Evolutionary conservation across 495 filamentous ascomycete genomes (phyloP), one percentile per base, ranked within the genome.

Genomic region (Penicillium dipodomyicola): DNA sequence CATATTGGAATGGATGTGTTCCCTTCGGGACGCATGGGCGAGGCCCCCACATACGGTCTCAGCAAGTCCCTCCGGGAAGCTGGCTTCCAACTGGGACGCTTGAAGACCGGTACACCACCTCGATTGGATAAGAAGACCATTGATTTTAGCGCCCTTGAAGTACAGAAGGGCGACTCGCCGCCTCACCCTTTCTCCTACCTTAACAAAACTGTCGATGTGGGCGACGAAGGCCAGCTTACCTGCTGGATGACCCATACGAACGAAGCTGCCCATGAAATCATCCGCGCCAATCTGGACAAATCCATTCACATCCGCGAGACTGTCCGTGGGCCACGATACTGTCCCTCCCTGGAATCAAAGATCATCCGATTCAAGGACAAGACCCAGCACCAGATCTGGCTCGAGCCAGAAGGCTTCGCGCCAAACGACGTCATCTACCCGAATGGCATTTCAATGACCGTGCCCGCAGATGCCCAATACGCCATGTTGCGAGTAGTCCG

Each of bases 51-150:
- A 2, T 91, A 91, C 60, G 93, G 95, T 1, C 79, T 98, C 39
- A 96, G 91, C 77, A 96, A 93, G 66, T 96, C 91, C 14, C 79
- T 98, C 35, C 82, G 80, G 54, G 87, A 93, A 33, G 92, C 94
- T 19, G 94, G 95, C 8, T 98, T 98, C 72, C 81, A 90, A 63
- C 76, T 98, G 25, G 94, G 94, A 15, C 83, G 94, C 40, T 73
- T 98, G 55, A 98, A 98, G 77, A 98, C 94, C 2, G 94, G 94
- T 42, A 98, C 94, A 0, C 94, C 94, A 2, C 94, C 94, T 4
- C 84, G 94, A 10, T 74, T 98, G 43, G 90, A 91, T 61, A 85
- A 81, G 57, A 84, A 84, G 52, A 89, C 89, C 27, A 97, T 98
- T 65, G 80, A 96, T 65, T 97, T 88, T 67, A 73, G 78, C 11